A percentile compares a stretch with the other conserved stretches of the same genome.
Conservation (phyloP, 2,329 filamentous ascomycete species). For the Sarocladium oryzae region DNA sequence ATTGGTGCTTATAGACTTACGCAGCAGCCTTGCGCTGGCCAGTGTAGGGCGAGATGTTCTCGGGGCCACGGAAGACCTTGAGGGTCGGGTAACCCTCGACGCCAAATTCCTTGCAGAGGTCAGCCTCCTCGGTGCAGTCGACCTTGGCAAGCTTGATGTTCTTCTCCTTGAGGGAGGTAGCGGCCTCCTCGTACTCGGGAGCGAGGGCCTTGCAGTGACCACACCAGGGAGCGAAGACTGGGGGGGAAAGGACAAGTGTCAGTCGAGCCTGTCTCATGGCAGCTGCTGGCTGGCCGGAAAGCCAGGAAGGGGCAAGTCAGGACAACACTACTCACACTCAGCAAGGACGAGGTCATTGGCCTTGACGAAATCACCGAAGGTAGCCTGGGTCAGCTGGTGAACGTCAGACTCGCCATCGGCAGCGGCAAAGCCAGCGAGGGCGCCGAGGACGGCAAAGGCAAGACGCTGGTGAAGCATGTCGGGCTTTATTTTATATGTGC, state of each 20-base stretch:
- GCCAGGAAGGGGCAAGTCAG: neutral
- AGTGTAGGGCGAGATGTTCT: slow-evolving; percentile 75
- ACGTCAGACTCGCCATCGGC: slow-evolving; percentile 72
- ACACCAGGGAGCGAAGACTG: slow-evolving; percentile 93
- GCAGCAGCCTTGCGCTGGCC: slow-evolving; percentile 83
- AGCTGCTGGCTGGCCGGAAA: neutral
- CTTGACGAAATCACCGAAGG: slow-evolving; percentile 80
- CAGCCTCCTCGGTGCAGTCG: slow-evolving; percentile 91
- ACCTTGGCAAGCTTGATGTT: slow-evolving; percentile 79
- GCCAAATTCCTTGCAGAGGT: slow-evolving; percentile 82
- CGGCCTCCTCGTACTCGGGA: slow-evolving; percentile 83
- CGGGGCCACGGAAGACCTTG: slow-evolving; percentile 93
- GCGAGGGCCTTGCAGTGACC: slow-evolving; percentile 98
- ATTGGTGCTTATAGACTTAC: slow-evolving; percentile 36
- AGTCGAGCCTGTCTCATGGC: slow-evolving; percentile 21
- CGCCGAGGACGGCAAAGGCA: slow-evolving; percentile 47
- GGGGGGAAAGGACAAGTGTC: slow-evolving; percentile 22
- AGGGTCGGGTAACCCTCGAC: slow-evolving; percentile 98
- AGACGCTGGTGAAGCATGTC: slow-evolving; percentile 44
- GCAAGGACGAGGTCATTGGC: slow-evolving; percentile 84
- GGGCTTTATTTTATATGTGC: slow-evolving; percentile 14
- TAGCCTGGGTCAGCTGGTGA: slow-evolving; percentile 74
- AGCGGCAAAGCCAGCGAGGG: slow-evolving; percentile 50
- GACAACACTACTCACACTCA: slow-evolving; percentile 75
- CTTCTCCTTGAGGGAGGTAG: slow-evolving; percentile 80